A percentile compares a stretch with the other conserved stretches of the same genome.
Evolutionary conservation across 441 rosid genomes (phyloP).

Genomic region (Euphorbia schlechtendalii): DNA sequence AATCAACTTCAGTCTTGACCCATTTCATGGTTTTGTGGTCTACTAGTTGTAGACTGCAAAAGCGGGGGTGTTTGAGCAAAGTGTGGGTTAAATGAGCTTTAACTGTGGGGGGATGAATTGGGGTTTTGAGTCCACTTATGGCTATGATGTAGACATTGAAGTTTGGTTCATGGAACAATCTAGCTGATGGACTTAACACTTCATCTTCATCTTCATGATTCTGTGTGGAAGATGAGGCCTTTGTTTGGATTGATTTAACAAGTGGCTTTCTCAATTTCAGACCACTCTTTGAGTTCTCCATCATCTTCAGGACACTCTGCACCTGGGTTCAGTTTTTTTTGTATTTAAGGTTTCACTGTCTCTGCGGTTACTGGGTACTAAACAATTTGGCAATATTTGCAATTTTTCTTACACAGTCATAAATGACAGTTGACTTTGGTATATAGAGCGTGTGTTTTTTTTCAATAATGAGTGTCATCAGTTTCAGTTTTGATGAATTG

Average conservation of each 20-base stretch:
- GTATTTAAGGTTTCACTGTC: too few relatives aligned
- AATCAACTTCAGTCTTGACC: conserved; percentile 21
- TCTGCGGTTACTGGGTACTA: neutral
- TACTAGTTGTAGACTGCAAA: conserved; percentile 25
- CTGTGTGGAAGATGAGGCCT: neutral
- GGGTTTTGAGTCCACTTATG: conserved; percentile 28
- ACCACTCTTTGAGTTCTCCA: neutral
- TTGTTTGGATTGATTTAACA: conserved; percentile 12
- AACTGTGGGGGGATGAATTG: conserved; percentile 21
- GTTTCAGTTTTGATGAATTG: neutral
- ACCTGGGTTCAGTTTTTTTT: too few relatives aligned
- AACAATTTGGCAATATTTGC: neutral
- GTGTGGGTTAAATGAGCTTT: conserved; percentile 21
- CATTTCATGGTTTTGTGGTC: conserved; percentile 19
- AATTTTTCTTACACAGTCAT: neutral
- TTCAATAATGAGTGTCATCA: too few relatives aligned
- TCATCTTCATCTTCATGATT: conserved; percentile 15
- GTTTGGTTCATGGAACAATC: conserved; percentile 38
- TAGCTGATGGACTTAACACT: conserved; percentile 37
- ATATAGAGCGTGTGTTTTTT: neutral
- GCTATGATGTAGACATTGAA: conserved; percentile 31
- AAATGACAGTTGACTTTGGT: neutral
- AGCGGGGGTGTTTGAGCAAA: conserved; percentile 38
- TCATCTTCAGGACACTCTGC: neutral
- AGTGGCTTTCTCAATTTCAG: conserved; percentile 13